Percentiles rank a stretch among this genome's conserved stretches.
Evolutionary conservation across 345 rosid genomes (phyloP).

Genomic region (Citrus unshiu): DNA sequence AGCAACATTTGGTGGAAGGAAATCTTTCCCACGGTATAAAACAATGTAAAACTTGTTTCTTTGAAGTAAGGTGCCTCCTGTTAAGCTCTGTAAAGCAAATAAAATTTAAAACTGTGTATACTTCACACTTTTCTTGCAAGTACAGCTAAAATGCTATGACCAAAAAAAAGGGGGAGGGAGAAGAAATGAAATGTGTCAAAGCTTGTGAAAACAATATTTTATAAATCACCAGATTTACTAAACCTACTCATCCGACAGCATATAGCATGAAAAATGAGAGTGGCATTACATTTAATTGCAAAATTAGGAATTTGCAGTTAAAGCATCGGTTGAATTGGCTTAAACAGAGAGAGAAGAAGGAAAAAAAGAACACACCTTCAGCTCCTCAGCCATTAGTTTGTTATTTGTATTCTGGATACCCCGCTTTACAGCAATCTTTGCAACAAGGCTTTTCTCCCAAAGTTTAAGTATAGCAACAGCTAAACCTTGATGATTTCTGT

Average conservation of each 20-base stretch:
- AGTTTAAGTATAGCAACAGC: conserved; percentile 80
- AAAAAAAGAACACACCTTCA: conserved; percentile 58
- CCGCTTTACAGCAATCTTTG: conserved; percentile 88
- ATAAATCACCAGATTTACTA: background rate
- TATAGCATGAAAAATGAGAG: background rate
- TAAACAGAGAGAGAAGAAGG: background rate
- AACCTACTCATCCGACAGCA: background rate
- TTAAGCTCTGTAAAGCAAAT: conserved; percentile 52
- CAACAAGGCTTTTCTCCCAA: conserved; percentile 92
- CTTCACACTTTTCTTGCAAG: background rate
- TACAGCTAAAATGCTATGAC: background rate
- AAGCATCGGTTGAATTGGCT: background rate
- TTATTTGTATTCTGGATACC: conserved; percentile 98
- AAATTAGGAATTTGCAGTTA: background rate
- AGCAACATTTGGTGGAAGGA: conserved; percentile 84
- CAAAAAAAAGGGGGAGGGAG: no score
- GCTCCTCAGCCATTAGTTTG: conserved; percentile 93
- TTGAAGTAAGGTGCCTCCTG: conserved; percentile 90
- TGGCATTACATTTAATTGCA: background rate
- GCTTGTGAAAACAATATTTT: background rate
- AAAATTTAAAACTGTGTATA: background rate
- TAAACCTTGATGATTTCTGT: conserved; percentile 95
- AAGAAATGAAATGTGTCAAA: background rate
- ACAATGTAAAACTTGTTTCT: conserved; percentile 94
- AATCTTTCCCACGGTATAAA: conserved; percentile 97